A percentile compares a stretch with the other conserved stretches of the same genome.
Conservation (phyloP, 306 rosid genomes). For the Lablab purpureus region DNA sequence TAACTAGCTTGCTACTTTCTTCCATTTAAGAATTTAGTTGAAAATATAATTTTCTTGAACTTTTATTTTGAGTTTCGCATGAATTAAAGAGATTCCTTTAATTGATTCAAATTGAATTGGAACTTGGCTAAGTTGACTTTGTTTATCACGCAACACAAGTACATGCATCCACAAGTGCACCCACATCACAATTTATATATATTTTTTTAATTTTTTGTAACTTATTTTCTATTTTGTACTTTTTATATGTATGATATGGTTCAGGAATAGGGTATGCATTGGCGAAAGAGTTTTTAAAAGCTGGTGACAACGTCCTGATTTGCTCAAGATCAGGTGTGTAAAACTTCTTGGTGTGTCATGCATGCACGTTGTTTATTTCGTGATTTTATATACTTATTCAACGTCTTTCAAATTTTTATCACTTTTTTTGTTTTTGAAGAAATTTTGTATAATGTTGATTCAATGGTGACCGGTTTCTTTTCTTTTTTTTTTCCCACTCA, state of each 20-base stretch:
- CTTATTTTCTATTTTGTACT: conserved; percentile 16
- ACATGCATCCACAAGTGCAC: background rate
- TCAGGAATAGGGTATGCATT: conserved; percentile 90
- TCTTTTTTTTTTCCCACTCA: background rate
- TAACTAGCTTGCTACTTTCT: background rate
- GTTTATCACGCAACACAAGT: background rate
- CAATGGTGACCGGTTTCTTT: background rate
- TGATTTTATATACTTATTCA: conserved; percentile 10
- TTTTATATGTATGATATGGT: conserved; percentile 25
- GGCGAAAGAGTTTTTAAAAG: conserved; percentile 85
- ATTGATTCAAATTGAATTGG: conserved; percentile 7
- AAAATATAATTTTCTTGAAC: background rate
- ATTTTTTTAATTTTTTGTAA: background rate
- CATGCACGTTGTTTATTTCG: conserved; percentile 29
- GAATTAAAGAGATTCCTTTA: background rate
- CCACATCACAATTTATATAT: background rate
- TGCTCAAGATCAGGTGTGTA: conserved; percentile 83
- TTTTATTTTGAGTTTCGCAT: background rate
- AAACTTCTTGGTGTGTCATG: conserved; percentile 19
- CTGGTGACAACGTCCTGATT: conserved; percentile 81
- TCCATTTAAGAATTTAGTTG: background rate
- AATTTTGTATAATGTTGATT: background rate
- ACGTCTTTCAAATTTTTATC: conserved; percentile 13
- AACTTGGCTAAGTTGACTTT: background rate
- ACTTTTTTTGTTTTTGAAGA: too few species aligned